Evolutionary conservation across 805 yeast genomes (phyloP), one percentile per base, ranked within the genome.

Genomic region (Yamadazyma sp.): DNA sequence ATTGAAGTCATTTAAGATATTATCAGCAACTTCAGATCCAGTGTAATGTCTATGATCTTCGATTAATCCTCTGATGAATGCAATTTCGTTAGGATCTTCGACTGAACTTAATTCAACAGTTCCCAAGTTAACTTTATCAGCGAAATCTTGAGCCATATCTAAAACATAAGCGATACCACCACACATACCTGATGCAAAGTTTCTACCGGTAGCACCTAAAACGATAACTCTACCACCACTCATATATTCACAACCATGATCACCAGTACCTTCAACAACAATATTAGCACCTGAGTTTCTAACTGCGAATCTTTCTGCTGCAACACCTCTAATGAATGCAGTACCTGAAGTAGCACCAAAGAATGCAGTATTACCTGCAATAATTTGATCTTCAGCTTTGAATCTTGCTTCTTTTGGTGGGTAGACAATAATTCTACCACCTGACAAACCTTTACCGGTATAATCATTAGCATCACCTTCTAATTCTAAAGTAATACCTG

Each of bases 201-300:
- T 82, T 45, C 97, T 79, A 40, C 96, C 97, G 52, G 96, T 86
- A 40, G 80, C 67, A 30, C 97, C 96, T 49, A 91, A 75, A 31
- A 91, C 88, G 56, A 91, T 87, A 43, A 93, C 96, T 53, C 98
- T 80, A 59, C 98, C 98, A 61, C 98, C 98, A 50, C 98, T 89
- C 98, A 91, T 91, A 69, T 91, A 91, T 68, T 91, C 98, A 69
- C 97, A 91, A 34, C 98, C 98, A 61, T 91, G 97, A 62, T 91
- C 96, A 70, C 98, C 98, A 45, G 86, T 82, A 56, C 96, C 96
- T 65, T 91, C 98, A 47, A 87, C 88, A 43, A 93, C 97, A 45
- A 95, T 93, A 37, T 83, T 83, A 27, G 98, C 98, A 63, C 98
- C 98, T 20, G 98, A 93, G 76, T 91, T 91, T 72, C 98, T 85